These are phyloP conservation scores for Amanita thiersii DNA, from an alignment of 768 basidiomycete genomes.

Conservation along the genomic window DNA sequence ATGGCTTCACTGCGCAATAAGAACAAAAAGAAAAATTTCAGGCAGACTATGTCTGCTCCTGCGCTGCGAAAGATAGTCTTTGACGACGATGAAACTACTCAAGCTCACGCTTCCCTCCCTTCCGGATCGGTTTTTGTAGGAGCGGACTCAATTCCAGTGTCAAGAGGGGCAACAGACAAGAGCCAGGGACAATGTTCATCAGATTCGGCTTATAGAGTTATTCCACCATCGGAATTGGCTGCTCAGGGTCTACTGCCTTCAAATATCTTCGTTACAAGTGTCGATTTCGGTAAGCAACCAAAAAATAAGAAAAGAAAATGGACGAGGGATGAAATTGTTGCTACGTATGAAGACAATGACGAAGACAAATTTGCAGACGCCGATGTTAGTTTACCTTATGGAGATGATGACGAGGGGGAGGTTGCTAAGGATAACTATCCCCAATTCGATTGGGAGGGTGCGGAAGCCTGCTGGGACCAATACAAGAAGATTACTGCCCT, in stretches of 20 bases:
- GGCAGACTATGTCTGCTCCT: conserved; percentile 34
- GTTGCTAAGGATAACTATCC: neutral
- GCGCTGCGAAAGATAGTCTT: conserved; percentile 50
- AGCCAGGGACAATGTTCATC: neutral
- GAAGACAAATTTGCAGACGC: neutral
- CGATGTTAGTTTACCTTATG: neutral
- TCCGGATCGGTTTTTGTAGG: neutral
- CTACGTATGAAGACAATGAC: neutral
- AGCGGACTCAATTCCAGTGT: neutral
- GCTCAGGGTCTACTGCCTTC: neutral
- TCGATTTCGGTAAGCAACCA: neutral
- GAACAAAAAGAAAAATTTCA: conserved; percentile 68
- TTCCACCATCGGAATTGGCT: conserved; percentile 6
- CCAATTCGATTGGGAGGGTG: neutral
- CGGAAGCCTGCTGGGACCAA: conserved; percentile 1
- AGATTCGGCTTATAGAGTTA: neutral
- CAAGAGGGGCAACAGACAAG: neutral
- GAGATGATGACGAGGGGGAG: neutral
- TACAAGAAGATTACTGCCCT: neutral
- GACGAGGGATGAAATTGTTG: neutral
- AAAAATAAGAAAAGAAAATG: conserved; percentile 7
- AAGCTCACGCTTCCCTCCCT: neutral
- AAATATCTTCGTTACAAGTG: conserved; percentile 8
- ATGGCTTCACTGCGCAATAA: conserved; percentile 62
- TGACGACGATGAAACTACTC: conserved; percentile 13